Evolutionary conservation across 495 filamentous ascomycete species (phyloP).

Genomic region (Annulohypoxylon nitens): DNA sequence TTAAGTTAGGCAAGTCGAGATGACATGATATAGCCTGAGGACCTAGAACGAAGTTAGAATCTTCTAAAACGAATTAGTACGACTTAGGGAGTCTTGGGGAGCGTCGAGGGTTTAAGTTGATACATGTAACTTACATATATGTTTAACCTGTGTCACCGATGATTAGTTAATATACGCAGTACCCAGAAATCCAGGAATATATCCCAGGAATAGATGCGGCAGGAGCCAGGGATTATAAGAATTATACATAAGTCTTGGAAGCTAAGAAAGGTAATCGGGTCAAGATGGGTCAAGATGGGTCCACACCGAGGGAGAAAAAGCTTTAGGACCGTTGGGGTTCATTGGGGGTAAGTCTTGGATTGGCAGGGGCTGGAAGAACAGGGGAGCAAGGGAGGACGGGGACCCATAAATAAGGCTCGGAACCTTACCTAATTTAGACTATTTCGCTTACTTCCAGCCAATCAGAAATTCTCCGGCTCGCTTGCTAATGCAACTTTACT

Average conservation of each 20-base stretch:
- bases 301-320: slow-evolving; percentile 9
- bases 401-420: slow-evolving; percentile 43
- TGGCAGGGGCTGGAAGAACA: background rate
- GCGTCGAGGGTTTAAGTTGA: background rate
- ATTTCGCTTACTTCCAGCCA: slow-evolving; percentile 62
- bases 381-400: slow-evolving; percentile 19
- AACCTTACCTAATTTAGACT: slow-evolving; percentile 39
- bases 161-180: slow-evolving; percentile 5
- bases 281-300: background rate
- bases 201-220: background rate
- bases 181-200: background rate
- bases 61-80: background rate
- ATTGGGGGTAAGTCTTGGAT: background rate
- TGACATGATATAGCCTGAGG: background rate
- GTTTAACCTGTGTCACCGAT: background rate
- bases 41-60: background rate
- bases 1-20: background rate
- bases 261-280: slow-evolving; percentile 9
- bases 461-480: slow-evolving; percentile 62
- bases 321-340: background rate
- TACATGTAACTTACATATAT: too few relatives aligned
- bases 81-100: background rate
- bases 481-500: slow-evolving; percentile 53
- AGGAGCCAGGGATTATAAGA: background rate
- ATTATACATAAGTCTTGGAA: background rate